Percentiles rank a stretch among this genome's conserved stretches.
Evolutionary conservation across 1,284 basidiomycete species (phyloP).

Genomic region (Amylostereum areolatum): DNA sequence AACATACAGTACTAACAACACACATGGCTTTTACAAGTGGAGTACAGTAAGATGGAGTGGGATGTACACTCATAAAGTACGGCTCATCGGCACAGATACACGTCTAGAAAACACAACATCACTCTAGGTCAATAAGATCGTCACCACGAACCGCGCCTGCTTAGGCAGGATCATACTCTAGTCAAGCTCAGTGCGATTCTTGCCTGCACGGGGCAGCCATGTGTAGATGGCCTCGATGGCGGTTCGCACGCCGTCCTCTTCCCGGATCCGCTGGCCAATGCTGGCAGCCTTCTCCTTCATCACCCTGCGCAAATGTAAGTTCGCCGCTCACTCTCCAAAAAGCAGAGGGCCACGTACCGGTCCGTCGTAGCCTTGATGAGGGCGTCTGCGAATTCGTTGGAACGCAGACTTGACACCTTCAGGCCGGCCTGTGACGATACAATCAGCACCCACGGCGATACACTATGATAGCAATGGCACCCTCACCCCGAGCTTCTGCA

Average conservation of each 20-base stretch:
- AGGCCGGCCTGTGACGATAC: conserved; percentile 33
- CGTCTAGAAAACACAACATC: too few relatives aligned
- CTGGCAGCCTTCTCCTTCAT: conserved; percentile 64
- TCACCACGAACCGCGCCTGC: too few relatives aligned
- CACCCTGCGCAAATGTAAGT: conserved; percentile 22
- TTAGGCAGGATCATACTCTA: too few relatives aligned
- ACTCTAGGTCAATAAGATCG: too few relatives aligned
- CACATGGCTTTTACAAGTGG: too few relatives aligned
- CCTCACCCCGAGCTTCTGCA: conserved; percentile 52
- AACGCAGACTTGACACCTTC: conserved; percentile 41
- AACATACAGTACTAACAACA: too few relatives aligned
- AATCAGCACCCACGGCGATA: conserved; percentile 2
- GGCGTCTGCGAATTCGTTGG: conserved; percentile 46
- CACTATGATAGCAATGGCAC: conserved; percentile 1
- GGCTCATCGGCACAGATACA: too few relatives aligned
- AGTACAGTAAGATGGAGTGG: too few relatives aligned
- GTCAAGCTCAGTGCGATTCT: conserved; percentile 5
- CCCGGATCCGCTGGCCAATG: conserved; percentile 56
- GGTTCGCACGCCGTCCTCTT: conserved; percentile 47
- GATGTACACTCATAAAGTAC: too few relatives aligned
- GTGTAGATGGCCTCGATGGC: conserved; percentile 45
- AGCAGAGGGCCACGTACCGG: conserved; percentile 25
- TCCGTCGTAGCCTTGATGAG: conserved; percentile 49
- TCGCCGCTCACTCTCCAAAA: background rate
- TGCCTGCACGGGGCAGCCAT: conserved; percentile 37